A percentile compares a stretch with the other conserved stretches of the same genome.
These are phyloP conservation scores for Kluyveromyces wickerhamii DNA, from an alignment of 805 yeast genomes.

Conservation along the genomic window DNA sequence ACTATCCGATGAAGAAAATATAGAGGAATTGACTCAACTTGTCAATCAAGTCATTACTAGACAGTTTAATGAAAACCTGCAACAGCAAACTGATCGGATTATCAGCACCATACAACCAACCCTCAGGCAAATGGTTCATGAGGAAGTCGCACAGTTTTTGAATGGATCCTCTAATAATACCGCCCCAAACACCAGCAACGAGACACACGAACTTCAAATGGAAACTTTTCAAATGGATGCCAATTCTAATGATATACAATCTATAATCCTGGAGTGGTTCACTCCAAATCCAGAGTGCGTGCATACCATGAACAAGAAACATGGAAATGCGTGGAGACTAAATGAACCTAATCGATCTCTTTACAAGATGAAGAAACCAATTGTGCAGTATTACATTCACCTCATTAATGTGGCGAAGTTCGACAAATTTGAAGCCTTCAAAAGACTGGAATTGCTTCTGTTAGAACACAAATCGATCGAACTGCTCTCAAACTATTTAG, in stretches of 20 bases:
- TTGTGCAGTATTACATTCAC: slow-evolving; percentile 26
- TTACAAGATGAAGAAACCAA: slow-evolving; percentile 23
- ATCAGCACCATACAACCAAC: slow-evolving; percentile 3
- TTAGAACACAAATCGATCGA: not conserved
- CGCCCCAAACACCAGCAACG: not conserved
- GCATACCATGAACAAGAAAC: slow-evolving; percentile 26
- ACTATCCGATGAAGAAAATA: slow-evolving; percentile 3
- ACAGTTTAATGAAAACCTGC: slow-evolving; percentile 4
- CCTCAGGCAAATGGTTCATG: slow-evolving; percentile 4
- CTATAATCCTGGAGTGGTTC: slow-evolving; percentile 28
- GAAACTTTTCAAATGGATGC: slow-evolving; percentile 10
- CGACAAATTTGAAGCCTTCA: slow-evolving; percentile 23
- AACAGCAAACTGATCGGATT: slow-evolving; percentile 6
- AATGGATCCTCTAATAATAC: not conserved
- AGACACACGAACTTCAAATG: not conserved
- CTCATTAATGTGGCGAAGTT: slow-evolving; percentile 18
- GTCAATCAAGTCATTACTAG: slow-evolving; percentile 4
- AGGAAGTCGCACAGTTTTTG: slow-evolving; percentile 1
- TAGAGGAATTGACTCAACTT: slow-evolving; percentile 3
- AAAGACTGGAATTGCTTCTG: slow-evolving; percentile 1
- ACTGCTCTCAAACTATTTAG: not conserved
- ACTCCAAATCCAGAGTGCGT: slow-evolving; percentile 29
- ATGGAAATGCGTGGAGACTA: slow-evolving; percentile 24
- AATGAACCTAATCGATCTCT: slow-evolving; percentile 11
- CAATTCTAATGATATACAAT: slow-evolving; percentile 17